Percentiles rank a stretch among this genome's conserved stretches.
Evolutionary conservation across 2,329 filamentous ascomycete genomes (phyloP).

Genomic region (Acarospora socialis): DNA sequence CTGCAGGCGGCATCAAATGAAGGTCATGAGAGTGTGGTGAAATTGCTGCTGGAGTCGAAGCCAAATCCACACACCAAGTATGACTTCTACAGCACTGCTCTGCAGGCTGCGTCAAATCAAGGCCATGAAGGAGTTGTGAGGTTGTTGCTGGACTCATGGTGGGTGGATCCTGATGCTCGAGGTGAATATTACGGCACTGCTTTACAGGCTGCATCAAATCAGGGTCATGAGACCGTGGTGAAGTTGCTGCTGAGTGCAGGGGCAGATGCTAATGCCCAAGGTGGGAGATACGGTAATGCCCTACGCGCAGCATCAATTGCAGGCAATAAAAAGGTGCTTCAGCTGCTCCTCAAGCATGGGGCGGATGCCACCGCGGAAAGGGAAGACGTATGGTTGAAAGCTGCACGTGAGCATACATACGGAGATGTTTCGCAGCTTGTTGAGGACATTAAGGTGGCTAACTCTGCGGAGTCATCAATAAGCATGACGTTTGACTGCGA

Average conservation of each 20-base stretch:
- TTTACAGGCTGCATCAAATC: conserved; percentile 7
- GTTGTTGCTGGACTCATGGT: conserved; percentile 4
- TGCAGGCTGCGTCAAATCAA: conserved; percentile 16
- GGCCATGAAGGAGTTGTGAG: no score
- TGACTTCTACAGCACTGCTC: conserved; percentile 12
- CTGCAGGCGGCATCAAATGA: conserved; percentile 1
- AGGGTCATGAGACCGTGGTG: conserved; percentile 4
- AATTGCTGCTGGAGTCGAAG: no score
- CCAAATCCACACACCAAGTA: no score
- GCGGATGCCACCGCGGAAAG: conserved; percentile 3
- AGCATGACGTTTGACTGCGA: no score
- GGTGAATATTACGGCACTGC: conserved; percentile 10
- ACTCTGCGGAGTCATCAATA: no score
- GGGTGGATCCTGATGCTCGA: no score
- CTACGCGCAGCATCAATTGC: conserved; percentile 7
- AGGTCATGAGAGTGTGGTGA: neutral
- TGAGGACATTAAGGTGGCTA: no score
- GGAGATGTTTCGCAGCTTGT: no score
- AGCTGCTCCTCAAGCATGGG: conserved; percentile 8
- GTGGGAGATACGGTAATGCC: conserved; percentile 9
- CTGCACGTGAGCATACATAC: no score
- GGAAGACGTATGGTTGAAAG: no score
- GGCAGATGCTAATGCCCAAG: conserved; percentile 9
- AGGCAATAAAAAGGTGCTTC: conserved; percentile 3
- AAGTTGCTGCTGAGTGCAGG: conserved; percentile 6